A percentile compares a stretch with the other conserved stretches of the same genome.
phyloP scores from a whole-genome alignment of 306 rosid species.

The Malus orientalis region DNA sequence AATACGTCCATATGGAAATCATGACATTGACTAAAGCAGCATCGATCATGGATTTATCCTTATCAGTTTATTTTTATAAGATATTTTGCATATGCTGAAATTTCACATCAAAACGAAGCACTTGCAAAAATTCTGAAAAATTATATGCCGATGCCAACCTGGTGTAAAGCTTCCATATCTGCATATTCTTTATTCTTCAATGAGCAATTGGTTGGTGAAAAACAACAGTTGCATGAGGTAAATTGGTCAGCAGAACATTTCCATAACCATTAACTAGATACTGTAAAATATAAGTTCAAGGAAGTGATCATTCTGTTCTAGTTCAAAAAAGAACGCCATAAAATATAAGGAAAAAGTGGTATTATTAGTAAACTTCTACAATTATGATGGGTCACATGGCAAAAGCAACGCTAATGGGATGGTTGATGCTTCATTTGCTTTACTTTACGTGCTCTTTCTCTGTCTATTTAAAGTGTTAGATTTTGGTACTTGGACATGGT shows the following conservation, averaged over 20 bases:
- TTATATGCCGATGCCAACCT: not conserved
- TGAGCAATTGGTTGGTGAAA: not conserved
- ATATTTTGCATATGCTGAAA: not conserved
- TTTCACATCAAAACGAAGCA: not conserved
- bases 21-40: not conserved
- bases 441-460: not conserved
- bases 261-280: not conserved
- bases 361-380: not conserved
- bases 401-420: not conserved
- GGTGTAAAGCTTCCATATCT: not conserved
- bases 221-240: not conserved
- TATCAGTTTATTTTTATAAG: not conserved
- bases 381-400: not conserved
- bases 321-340: too few relatives aligned
- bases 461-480: not conserved
- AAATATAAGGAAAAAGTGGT: not conserved
- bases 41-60: not conserved
- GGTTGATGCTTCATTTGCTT: not conserved
- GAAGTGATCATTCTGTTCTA: not conserved
- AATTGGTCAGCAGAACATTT: not conserved
- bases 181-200: not conserved
- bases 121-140: not conserved
- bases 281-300: not conserved
- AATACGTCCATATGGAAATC: not conserved
- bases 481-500: not conserved